A percentile compares a stretch with the other conserved stretches of the same genome.
Conservation (phyloP, 129 eudicot genomes). For the Ambrosia trifida region DNA sequence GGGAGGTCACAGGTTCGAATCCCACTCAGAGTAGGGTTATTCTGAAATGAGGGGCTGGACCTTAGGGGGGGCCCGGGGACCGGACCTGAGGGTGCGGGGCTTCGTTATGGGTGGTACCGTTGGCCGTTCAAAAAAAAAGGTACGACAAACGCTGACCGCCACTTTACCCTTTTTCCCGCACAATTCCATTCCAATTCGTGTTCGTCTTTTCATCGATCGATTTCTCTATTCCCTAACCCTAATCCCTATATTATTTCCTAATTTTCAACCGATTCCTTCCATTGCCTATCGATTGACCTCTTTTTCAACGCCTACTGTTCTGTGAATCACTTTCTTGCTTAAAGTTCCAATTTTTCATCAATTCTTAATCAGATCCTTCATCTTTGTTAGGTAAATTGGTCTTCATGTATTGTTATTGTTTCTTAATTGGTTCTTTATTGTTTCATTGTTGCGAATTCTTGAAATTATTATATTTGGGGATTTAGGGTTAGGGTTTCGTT, state of each 20-base stretch:
- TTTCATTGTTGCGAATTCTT: constrained; percentile 20
- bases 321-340: constrained; percentile 26
- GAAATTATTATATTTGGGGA: constrained; percentile 31
- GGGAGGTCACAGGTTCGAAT: too few relatives aligned
- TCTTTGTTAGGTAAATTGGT: constrained; percentile 15
- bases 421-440: background rate
- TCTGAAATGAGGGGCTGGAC: too few relatives aligned
- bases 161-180: constrained; percentile 31
- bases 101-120: too few relatives aligned
- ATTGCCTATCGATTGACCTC: constrained; percentile 41
- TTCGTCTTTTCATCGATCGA: constrained; percentile 1
- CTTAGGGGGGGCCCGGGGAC: too few relatives aligned
- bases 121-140: too few relatives aligned
- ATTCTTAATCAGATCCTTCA: constrained; percentile 20
- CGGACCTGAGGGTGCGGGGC: too few relatives aligned
- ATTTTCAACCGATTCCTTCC: constrained; percentile 23
- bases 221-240: constrained; percentile 27
- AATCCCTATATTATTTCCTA: constrained; percentile 25
- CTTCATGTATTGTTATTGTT: background rate
- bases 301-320: constrained; percentile 29
- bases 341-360: constrained; percentile 32
- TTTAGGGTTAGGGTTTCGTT: constrained; percentile 39
- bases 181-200: background rate
- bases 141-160: constrained; percentile 21
- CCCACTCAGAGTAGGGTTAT: too few relatives aligned